Evolutionary conservation across 1,284 basidiomycete species (phyloP).

Genomic region (Phellinidium pouzarii): DNA sequence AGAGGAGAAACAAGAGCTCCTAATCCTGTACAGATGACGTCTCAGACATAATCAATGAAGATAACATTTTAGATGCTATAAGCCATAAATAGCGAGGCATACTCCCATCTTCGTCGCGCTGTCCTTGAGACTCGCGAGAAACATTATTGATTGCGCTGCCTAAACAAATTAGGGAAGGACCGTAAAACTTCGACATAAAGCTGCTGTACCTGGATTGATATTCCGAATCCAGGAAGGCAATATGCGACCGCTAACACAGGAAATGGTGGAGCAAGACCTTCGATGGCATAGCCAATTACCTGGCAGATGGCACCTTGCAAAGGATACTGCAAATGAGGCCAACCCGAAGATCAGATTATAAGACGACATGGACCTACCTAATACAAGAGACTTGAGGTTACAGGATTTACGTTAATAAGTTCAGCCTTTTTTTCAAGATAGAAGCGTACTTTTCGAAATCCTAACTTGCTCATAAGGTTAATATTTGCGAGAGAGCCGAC

Average conservation of each 20-base stretch:
- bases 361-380: neutral
- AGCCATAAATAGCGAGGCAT: slow-evolving; percentile 1
- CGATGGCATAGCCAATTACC: neutral
- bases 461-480: neutral
- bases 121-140: neutral
- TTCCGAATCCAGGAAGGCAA: neutral
- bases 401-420: neutral
- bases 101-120: slow-evolving; percentile 6
- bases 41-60: neutral
- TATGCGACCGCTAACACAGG: neutral
- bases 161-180: neutral
- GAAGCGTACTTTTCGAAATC: slow-evolving; percentile 1
- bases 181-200: neutral
- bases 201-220: slow-evolving; percentile 4
- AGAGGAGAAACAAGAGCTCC: slow-evolving; percentile 6
- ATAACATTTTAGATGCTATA: neutral
- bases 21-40: neutral
- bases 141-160: neutral
- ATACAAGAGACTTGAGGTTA: neutral
- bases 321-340: neutral
- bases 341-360: neutral
- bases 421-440: neutral
- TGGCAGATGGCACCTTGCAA: slow-evolving; percentile 1
- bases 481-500: slow-evolving; percentile 2
- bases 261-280: slow-evolving; percentile 5